Percentiles rank a stretch among this genome's conserved stretches.
These are phyloP conservation scores for Fraxinus xanthoxyloides DNA, from an alignment of 305 asterid genomes.

Conservation along the genomic window DNA sequence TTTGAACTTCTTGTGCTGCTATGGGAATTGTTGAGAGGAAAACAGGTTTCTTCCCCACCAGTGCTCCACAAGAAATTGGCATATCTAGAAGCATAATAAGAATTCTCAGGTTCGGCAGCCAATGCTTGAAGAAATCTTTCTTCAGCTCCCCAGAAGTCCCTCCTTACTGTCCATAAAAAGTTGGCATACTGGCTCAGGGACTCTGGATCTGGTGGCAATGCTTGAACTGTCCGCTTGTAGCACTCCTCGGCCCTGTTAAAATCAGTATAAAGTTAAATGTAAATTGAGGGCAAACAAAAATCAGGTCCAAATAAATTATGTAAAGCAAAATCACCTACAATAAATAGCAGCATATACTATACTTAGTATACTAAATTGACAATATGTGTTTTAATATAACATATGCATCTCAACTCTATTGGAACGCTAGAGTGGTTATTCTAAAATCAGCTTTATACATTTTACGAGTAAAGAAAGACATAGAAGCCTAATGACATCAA, in stretches of 20 bases:
- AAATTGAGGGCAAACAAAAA: constrained; percentile 53
- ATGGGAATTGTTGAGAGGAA: constrained; percentile 39
- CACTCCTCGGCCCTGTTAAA: constrained; percentile 78
- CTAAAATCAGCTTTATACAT: neutral
- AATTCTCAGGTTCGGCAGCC: constrained; percentile 49
- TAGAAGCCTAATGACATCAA: neutral
- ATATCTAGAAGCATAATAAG: constrained; percentile 51
- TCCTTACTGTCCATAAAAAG: constrained; percentile 58
- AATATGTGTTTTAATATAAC: neutral
- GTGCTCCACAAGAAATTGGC: constrained; percentile 84
- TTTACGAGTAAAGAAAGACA: neutral
- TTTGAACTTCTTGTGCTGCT: constrained; percentile 11
- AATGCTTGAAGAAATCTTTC: constrained; percentile 59
- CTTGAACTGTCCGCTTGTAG: constrained; percentile 59
- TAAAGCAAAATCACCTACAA: neutral
- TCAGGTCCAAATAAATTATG: constrained; percentile 35
- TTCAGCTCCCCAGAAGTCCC: constrained; percentile 68
- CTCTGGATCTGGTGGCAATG: constrained; percentile 66
- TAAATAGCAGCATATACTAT: neutral
- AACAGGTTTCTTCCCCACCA: constrained; percentile 81
- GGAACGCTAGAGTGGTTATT: neutral
- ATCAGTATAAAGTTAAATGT: constrained; percentile 17
- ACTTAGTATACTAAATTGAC: neutral
- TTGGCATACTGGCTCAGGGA: constrained; percentile 53
- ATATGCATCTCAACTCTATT: neutral